Percentiles rank a stretch among this genome's conserved stretches.
Evolutionary conservation across 2,329 filamentous ascomycete species (phyloP).

Genomic region (Pyricularia sp.): DNA sequence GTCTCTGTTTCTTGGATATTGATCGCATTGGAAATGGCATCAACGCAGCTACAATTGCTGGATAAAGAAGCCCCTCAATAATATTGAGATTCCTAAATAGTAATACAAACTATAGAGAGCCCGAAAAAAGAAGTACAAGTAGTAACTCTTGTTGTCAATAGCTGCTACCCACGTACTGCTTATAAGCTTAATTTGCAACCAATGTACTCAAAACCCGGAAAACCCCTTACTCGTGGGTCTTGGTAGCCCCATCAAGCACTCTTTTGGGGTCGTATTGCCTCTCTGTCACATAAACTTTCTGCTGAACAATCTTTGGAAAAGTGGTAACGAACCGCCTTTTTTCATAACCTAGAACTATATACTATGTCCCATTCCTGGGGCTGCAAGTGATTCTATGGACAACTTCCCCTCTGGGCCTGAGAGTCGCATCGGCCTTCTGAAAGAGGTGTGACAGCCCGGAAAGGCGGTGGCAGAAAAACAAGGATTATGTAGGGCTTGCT

Average conservation of each 20-base stretch:
- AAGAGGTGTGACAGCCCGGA: background rate
- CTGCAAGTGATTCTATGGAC: background rate
- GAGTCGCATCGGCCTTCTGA: background rate
- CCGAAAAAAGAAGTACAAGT: background rate
- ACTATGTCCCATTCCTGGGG: background rate
- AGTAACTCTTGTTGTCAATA: too few species aligned
- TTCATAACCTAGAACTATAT: background rate
- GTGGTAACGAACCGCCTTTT: too few species aligned
- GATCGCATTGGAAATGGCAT: background rate
- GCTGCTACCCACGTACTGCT: background rate
- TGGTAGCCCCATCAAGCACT: background rate
- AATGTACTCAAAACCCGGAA: too few species aligned
- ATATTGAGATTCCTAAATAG: background rate
- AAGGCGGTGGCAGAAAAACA: background rate
- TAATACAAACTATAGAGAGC: background rate
- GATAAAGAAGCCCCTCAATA: background rate
- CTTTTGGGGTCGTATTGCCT: background rate
- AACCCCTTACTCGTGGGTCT: background rate
- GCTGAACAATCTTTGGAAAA: background rate
- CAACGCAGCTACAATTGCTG: background rate
- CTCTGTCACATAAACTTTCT: background rate
- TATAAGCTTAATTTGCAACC: background rate
- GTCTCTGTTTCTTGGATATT: too few species aligned
- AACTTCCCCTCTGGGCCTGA: background rate
- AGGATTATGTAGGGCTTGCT: background rate